These are phyloP conservation scores for Nannizziopsis barbatae DNA, from an alignment of 2,329 filamentous ascomycete genomes.

Conservation along the genomic window DNA sequence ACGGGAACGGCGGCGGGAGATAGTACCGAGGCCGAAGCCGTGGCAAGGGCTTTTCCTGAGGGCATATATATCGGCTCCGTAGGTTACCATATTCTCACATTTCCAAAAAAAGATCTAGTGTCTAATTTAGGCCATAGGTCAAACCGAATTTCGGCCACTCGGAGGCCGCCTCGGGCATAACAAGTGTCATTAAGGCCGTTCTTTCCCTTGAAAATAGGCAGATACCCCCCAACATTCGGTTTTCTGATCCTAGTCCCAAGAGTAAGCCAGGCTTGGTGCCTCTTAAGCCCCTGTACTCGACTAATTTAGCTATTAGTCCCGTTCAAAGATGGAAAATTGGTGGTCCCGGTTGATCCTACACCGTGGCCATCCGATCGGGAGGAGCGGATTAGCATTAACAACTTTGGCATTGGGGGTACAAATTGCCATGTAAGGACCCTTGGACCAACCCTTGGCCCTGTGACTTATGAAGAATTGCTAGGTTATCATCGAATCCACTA, in stretches of 20 bases:
- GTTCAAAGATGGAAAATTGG: background rate
- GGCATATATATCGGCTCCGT: background rate
- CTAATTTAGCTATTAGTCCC: no score
- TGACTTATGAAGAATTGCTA: no score
- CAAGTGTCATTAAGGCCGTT: constrained; percentile 24
- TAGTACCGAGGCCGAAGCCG: background rate
- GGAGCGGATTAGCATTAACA: constrained; percentile 35
- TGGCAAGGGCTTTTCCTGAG: background rate
- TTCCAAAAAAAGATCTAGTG: background rate
- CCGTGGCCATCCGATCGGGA: constrained; percentile 11
- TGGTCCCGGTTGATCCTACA: background rate
- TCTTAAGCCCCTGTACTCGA: no score
- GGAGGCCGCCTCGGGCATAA: constrained; percentile 20
- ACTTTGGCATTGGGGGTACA: constrained; percentile 38
- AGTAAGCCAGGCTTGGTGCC: background rate
- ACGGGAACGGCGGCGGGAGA: constrained; percentile 7
- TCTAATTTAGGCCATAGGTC: constrained; percentile 4
- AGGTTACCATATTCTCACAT: background rate
- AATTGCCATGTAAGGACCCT: constrained; percentile 30
- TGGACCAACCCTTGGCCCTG: no score
- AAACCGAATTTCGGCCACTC: constrained; percentile 30
- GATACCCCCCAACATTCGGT: constrained; percentile 21
- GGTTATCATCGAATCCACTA: no score
- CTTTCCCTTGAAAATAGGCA: constrained; percentile 21
- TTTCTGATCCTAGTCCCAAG: constrained; percentile 19